Evolutionary conservation across 768 basidiomycete genomes (phyloP).

Genomic region (Postia placenta): DNA sequence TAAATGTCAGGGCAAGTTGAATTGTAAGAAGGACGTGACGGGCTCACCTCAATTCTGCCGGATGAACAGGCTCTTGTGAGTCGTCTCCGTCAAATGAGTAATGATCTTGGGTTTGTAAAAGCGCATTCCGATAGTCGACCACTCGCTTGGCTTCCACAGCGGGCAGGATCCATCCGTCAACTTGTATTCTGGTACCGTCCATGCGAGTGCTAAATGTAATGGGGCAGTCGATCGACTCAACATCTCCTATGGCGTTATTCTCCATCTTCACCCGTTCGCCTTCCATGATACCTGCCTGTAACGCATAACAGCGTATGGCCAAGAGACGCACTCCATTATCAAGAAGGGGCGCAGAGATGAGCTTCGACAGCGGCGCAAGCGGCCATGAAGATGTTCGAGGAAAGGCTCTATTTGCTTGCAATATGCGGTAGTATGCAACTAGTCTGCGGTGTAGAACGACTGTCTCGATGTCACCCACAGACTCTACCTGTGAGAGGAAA

Average conservation of each 20-base stretch:
- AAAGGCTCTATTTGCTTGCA: slow-evolving; percentile 67
- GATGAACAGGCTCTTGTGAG: slow-evolving; percentile 28
- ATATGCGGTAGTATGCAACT: slow-evolving; percentile 76
- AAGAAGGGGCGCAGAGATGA: slow-evolving; percentile 46
- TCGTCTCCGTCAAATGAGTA: slow-evolving; percentile 36
- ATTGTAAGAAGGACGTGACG: background rate
- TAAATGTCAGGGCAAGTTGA: slow-evolving; percentile 13
- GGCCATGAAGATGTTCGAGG: slow-evolving; percentile 62
- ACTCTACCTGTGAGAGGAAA: slow-evolving; percentile 27
- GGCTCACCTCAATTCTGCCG: slow-evolving; percentile 51
- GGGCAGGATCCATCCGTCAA: slow-evolving; percentile 84
- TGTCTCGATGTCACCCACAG: slow-evolving; percentile 29
- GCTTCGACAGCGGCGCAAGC: slow-evolving; percentile 31
- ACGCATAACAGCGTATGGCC: slow-evolving; percentile 72
- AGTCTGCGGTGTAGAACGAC: slow-evolving; percentile 61
- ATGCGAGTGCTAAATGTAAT: slow-evolving; percentile 48
- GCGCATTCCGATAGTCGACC: slow-evolving; percentile 38
- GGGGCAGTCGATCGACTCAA: slow-evolving; percentile 53
- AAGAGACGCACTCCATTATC: slow-evolving; percentile 63
- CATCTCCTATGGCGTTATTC: slow-evolving; percentile 50
- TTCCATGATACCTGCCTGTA: slow-evolving; percentile 76
- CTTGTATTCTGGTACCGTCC: slow-evolving; percentile 36
- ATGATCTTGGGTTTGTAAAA: slow-evolving; percentile 38
- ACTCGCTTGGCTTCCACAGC: slow-evolving; percentile 62
- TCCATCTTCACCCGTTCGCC: slow-evolving; percentile 65